A percentile compares a stretch with the other conserved stretches of the same genome.
phyloP scores from a whole-genome alignment of 2,329 filamentous ascomycete species.

The Rhexocercosporidium sp. region DNA sequence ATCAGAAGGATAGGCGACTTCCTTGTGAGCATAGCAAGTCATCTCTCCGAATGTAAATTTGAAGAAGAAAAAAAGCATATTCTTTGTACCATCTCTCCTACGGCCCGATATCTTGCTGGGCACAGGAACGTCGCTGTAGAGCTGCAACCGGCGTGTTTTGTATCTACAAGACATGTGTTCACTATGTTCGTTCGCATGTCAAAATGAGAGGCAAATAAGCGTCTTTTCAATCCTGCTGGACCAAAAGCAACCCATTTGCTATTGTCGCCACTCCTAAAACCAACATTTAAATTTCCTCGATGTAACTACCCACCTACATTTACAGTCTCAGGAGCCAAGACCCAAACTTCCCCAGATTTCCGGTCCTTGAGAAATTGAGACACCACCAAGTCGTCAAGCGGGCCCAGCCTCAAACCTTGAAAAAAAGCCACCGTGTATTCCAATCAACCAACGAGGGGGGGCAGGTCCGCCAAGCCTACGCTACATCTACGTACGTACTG shows the following conservation, averaged over 20 bases:
- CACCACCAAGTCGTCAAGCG: neutral
- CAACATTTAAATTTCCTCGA: neutral
- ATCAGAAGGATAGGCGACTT: constrained; percentile 6
- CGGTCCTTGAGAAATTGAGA: neutral
- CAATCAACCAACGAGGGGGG: neutral
- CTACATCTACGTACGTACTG: too few species aligned
- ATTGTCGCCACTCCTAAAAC: too few species aligned
- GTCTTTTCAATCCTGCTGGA: too few species aligned
- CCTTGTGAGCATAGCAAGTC: constrained; percentile 24
- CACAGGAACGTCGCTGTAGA: too few species aligned
- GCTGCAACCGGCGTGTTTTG: too few species aligned
- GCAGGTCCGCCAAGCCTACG: neutral
- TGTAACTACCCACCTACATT: neutral
- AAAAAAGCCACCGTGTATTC: neutral
- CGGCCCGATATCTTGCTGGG: neutral
- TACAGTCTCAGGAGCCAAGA: too few species aligned
- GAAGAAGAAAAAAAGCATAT: constrained; percentile 4
- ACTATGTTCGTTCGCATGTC: too few species aligned
- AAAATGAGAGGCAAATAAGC: too few species aligned
- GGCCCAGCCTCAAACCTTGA: neutral
- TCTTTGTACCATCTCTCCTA: neutral
- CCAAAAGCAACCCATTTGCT: too few species aligned
- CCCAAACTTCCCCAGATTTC: neutral
- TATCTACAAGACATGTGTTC: too few species aligned
- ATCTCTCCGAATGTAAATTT: constrained; percentile 26